phyloP scores from a whole-genome alignment of 148 eudicot genomes.

The Silene conica region DNA sequence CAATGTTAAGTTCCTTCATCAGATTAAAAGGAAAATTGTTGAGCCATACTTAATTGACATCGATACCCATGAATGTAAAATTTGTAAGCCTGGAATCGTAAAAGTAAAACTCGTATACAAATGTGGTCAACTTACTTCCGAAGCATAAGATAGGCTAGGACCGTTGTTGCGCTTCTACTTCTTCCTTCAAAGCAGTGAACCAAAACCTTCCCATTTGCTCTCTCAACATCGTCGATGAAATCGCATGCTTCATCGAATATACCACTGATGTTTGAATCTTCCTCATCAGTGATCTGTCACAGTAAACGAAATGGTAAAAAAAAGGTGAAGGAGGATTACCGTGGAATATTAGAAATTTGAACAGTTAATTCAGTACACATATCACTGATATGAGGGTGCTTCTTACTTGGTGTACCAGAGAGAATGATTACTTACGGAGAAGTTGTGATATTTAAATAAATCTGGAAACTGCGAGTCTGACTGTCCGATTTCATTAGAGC shows the following conservation, averaged over 20 bases:
- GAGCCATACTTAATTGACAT: not conserved
- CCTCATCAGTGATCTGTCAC: conserved; percentile 75
- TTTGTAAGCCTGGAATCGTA: not conserved
- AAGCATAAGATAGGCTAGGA: conserved; percentile 85
- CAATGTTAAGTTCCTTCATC: conserved; percentile 67
- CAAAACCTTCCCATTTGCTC: conserved; percentile 75
- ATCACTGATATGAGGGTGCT: too few relatives aligned
- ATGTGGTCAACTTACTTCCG: conserved; percentile 60
- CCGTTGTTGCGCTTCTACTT: conserved; percentile 90
- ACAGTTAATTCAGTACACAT: too few relatives aligned
- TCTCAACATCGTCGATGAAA: conserved; percentile 68
- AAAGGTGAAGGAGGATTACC: not conserved
- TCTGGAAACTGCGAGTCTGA: conserved; percentile 85
- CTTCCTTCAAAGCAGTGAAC: conserved; percentile 99
- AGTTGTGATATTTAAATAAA: conserved; percentile 60
- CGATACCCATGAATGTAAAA: not conserved
- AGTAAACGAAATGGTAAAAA: not conserved
- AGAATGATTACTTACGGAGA: conserved; percentile 54
- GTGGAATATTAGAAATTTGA: too few relatives aligned
- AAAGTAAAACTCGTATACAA: not conserved
- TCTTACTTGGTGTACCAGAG: too few relatives aligned
- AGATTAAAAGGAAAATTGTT: conserved; percentile 5
- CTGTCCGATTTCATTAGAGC: conserved; percentile 96
- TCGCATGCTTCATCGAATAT: conserved; percentile 82
- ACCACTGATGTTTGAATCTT: conserved; percentile 72